These are phyloP conservation scores for Papiliotrema nemorosa DNA, from an alignment of 1,284 basidiomycete genomes.

Conservation along the genomic window DNA sequence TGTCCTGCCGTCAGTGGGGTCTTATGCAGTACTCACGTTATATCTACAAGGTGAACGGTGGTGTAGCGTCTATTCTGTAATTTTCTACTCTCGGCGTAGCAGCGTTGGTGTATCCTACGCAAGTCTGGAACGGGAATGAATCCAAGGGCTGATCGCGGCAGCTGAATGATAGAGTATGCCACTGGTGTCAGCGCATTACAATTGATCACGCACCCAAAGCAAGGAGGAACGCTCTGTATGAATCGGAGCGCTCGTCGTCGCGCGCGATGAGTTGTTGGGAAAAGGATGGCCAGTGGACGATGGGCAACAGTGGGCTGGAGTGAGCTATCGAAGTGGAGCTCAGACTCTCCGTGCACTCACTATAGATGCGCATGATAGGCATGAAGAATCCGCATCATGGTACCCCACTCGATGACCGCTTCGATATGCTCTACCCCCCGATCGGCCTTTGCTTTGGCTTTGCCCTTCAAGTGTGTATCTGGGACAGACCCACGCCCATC, in stretches of 20 bases:
- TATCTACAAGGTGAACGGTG: constrained; percentile 12
- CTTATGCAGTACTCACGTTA: constrained; percentile 8
- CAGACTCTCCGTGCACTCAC: constrained; percentile 8
- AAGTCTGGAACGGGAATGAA: constrained; percentile 21
- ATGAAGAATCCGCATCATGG: constrained; percentile 22
- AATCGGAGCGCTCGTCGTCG: constrained; percentile 20
- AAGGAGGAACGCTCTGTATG: constrained; percentile 24
- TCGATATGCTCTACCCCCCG: constrained; percentile 11
- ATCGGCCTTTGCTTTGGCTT: background rate
- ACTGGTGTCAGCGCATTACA: constrained; percentile 9
- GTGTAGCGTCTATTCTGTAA: constrained; percentile 18
- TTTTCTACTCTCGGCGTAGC: constrained; percentile 15
- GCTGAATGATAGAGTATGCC: constrained; percentile 30
- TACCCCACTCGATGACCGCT: constrained; percentile 20
- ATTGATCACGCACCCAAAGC: constrained; percentile 16
- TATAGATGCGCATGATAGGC: constrained; percentile 30
- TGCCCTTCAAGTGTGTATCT: background rate
- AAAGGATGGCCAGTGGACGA: constrained; percentile 34
- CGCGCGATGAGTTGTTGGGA: constrained; percentile 27
- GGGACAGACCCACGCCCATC: background rate
- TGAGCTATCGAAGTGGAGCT: background rate
- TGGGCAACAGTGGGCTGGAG: constrained; percentile 24
- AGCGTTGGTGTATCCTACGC: constrained; percentile 20
- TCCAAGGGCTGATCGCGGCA: constrained; percentile 21
- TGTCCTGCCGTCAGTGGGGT: constrained; percentile 14